phyloP scores from a whole-genome alignment of 2,329 filamentous ascomycete species.

The Camptophora hylomeconis region DNA sequence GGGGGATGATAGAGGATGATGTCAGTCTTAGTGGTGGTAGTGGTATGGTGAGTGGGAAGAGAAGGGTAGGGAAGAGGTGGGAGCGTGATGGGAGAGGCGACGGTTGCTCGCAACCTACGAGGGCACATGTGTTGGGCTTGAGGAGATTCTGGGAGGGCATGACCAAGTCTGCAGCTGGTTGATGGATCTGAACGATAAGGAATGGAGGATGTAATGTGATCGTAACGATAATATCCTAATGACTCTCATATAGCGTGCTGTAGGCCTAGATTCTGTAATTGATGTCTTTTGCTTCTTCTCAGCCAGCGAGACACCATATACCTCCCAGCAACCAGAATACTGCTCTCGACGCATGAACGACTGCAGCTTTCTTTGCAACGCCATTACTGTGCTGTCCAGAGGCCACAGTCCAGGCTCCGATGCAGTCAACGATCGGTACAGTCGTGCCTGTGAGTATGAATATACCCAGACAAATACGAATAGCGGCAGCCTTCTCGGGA shows the following conservation, averaged over 20 bases:
- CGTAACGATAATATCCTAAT: background rate
- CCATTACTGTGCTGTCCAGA: no score
- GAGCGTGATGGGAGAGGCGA: slow-evolving; percentile 10
- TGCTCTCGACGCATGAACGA: slow-evolving; percentile 2
- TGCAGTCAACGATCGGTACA: no score
- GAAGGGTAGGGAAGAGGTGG: slow-evolving; percentile 12
- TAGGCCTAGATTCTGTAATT: background rate
- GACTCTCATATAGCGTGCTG: background rate
- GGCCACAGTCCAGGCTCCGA: no score
- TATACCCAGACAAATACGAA: no score
- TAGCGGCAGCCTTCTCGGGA: no score
- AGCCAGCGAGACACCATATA: background rate
- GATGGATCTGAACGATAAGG: no score
- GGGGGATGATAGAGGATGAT: slow-evolving; percentile 12
- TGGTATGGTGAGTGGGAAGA: slow-evolving; percentile 10
- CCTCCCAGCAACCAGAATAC: background rate
- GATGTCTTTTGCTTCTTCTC: background rate
- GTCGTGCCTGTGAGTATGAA: no score
- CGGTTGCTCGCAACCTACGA: slow-evolving; percentile 19
- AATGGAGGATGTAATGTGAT: no score
- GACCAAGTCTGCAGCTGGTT: slow-evolving; percentile 21
- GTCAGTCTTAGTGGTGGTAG: slow-evolving; percentile 6
- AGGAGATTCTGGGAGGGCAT: slow-evolving; percentile 55
- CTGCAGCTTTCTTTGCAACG: no score
- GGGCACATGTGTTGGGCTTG: slow-evolving; percentile 43